Percentiles rank a stretch among this genome's conserved stretches.
phyloP scores from a whole-genome alignment of 164 flowering plant species.

The Piper longum region DNA sequence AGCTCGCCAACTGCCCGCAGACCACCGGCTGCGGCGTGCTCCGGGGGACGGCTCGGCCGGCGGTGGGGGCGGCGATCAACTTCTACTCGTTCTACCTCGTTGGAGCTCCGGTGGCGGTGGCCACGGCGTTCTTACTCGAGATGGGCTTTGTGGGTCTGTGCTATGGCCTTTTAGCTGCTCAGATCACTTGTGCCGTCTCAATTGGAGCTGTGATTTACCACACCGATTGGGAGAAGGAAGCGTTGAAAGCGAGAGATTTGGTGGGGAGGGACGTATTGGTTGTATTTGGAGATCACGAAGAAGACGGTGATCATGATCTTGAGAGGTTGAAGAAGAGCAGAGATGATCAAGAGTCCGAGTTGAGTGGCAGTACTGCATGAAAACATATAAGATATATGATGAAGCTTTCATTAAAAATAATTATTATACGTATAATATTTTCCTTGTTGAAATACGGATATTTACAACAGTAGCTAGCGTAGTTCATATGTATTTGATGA shows the following conservation, averaged over 20 bases:
- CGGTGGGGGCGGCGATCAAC: constrained; percentile 56
- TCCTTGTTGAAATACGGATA: neutral
- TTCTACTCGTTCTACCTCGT: constrained; percentile 78
- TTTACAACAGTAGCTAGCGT: neutral
- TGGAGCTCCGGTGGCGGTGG: constrained; percentile 66
- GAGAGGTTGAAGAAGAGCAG: constrained; percentile 9
- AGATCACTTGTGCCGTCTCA: constrained; percentile 50
- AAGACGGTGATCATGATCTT: constrained; percentile 15
- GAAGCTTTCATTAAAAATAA: neutral
- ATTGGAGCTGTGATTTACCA: constrained; percentile 38
- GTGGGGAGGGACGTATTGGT: constrained; percentile 23
- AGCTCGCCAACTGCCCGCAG: constrained; percentile 86
- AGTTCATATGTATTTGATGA: no score
- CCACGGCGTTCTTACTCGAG: constrained; percentile 35
- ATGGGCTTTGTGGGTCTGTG: constrained; percentile 72
- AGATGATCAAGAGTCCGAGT: constrained; percentile 4
- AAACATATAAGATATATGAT: neutral
- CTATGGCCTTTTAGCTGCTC: constrained; percentile 85
- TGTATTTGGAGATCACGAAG: constrained; percentile 17
- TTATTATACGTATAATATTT: neutral
- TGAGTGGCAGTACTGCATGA: neutral
- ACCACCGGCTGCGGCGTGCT: constrained; percentile 87
- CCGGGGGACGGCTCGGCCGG: constrained; percentile 73
- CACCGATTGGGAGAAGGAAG: constrained; percentile 77
- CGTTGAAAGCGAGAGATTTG: constrained; percentile 44